These are phyloP conservation scores for Paspalum notatum DNA, from an alignment of 176 grass and related monocot genomes.

Conservation along the genomic window DNA sequence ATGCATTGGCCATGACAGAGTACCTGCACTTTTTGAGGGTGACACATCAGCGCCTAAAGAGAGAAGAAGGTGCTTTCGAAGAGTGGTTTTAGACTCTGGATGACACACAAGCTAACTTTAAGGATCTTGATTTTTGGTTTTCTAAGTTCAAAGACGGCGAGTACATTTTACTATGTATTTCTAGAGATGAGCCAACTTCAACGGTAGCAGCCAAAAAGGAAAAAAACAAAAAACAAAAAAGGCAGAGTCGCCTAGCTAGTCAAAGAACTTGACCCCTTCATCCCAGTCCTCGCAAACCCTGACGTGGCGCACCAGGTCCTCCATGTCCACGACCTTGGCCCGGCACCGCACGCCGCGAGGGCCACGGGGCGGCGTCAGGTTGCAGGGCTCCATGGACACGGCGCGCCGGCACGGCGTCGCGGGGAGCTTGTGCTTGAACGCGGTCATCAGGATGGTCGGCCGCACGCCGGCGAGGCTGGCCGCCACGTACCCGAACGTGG, in stretches of 20 bases:
- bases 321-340: not conserved
- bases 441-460: slow-evolving; percentile 33
- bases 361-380: slow-evolving; percentile 24
- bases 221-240: too few species aligned
- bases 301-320: slow-evolving; percentile 18
- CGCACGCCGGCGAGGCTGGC: slow-evolving; percentile 52
- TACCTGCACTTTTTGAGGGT: too few species aligned
- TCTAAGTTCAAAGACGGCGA: too few species aligned
- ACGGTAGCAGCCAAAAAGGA: too few species aligned
- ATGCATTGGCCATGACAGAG: too few species aligned
- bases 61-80: too few species aligned
- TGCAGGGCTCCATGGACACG: slow-evolving; percentile 46
- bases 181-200: too few species aligned
- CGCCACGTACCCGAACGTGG: slow-evolving; percentile 65
- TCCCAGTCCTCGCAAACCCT: slow-evolving; percentile 38
- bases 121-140: too few species aligned
- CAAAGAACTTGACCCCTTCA: not conserved
- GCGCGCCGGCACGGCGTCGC: slow-evolving; percentile 22
- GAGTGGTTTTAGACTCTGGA: too few species aligned
- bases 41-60: too few species aligned
- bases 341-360: slow-evolving; percentile 1
- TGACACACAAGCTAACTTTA: too few species aligned
- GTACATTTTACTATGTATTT: too few species aligned
- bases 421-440: not conserved
- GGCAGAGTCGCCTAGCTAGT: not conserved